Conservation (phyloP, 768 basidiomycete genomes). For the Rhizopogon rudus region DNA sequence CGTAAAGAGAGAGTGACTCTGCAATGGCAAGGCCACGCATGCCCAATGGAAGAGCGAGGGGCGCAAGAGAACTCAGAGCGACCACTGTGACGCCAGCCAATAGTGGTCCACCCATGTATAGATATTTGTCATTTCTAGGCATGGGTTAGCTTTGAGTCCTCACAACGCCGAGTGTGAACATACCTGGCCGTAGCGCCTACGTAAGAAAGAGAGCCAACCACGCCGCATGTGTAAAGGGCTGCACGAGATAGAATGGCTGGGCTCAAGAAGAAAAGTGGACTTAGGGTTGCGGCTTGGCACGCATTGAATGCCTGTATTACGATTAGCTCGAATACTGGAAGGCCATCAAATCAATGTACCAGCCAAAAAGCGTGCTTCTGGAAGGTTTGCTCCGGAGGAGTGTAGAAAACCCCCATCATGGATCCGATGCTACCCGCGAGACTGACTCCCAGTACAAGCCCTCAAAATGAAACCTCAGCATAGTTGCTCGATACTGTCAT, state of each 20-base stretch:
- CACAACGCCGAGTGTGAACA: slow-evolving; percentile 10
- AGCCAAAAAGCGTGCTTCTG: slow-evolving; percentile 83
- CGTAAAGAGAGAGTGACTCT: slow-evolving; percentile 79
- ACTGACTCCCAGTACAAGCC: slow-evolving; percentile 80
- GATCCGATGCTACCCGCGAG: slow-evolving; percentile 75
- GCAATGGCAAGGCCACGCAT: slow-evolving; percentile 70
- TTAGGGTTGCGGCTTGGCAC: slow-evolving; percentile 81
- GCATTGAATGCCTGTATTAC: slow-evolving; percentile 67
- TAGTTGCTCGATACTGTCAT: background rate
- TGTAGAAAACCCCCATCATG: slow-evolving; percentile 81
- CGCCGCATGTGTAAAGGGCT: slow-evolving; percentile 81
- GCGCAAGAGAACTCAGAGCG: slow-evolving; percentile 80
- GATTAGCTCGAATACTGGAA: slow-evolving; percentile 1
- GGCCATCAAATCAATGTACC: slow-evolving; percentile 33
- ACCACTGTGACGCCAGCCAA: slow-evolving; percentile 88
- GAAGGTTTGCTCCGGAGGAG: slow-evolving; percentile 68
- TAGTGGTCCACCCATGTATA: slow-evolving; percentile 84
- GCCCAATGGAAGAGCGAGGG: slow-evolving; percentile 84
- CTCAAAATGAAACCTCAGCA: slow-evolving; percentile 25
- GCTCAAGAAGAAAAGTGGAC: slow-evolving; percentile 84
- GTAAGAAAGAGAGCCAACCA: slow-evolving; percentile 83
- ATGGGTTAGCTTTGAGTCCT: background rate
- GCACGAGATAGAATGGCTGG: slow-evolving; percentile 84
- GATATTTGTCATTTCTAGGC: slow-evolving; percentile 68
- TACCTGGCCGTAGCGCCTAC: slow-evolving; percentile 84